Evolutionary conservation across 805 yeast species (phyloP).

Genomic region (Schwanniomyces occidentalis): DNA sequence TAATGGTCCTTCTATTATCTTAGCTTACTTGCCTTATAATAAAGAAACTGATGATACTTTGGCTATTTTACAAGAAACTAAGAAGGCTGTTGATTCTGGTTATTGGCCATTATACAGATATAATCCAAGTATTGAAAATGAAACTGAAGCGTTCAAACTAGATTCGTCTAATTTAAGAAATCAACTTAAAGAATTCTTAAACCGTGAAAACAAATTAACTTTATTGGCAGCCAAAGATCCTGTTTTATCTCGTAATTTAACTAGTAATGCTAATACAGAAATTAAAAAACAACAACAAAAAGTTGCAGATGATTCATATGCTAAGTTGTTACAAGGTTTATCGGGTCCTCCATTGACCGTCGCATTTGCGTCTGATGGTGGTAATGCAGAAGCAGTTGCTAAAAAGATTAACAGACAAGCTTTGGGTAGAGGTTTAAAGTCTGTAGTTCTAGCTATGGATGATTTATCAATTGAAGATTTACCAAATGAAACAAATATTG

Average conservation of each 20-base stretch:
- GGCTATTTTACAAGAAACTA: constrained; percentile 80
- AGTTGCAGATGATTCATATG: constrained; percentile 76
- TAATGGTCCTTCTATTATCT: constrained; percentile 86
- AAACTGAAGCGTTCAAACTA: constrained; percentile 64
- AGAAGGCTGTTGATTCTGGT: constrained; percentile 88
- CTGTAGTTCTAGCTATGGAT: constrained; percentile 67
- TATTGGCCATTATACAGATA: constrained; percentile 94
- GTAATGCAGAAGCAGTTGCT: constrained; percentile 81
- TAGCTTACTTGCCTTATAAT: constrained; percentile 83
- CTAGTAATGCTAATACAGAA: constrained; percentile 58
- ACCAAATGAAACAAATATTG: constrained; percentile 66
- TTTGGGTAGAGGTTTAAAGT: constrained; percentile 72
- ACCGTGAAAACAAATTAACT: constrained; percentile 86
- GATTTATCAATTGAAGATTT: constrained; percentile 73
- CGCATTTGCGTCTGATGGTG: constrained; percentile 90
- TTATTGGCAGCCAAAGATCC: constrained; percentile 72
- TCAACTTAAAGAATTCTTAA: constrained; percentile 76
- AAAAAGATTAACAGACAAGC: constrained; percentile 78
- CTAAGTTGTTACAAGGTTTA: constrained; percentile 76
- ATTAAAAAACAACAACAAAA: constrained; percentile 58
- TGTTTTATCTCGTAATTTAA: constrained; percentile 70
- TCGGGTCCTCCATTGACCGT: constrained; percentile 90
- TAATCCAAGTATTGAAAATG: constrained; percentile 59
- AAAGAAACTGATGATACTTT: constrained; percentile 67
- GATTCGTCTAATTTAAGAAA: constrained; percentile 83